Evolutionary conservation across 306 rosid genomes (phyloP).

Genomic region (Prunus mume): DNA sequence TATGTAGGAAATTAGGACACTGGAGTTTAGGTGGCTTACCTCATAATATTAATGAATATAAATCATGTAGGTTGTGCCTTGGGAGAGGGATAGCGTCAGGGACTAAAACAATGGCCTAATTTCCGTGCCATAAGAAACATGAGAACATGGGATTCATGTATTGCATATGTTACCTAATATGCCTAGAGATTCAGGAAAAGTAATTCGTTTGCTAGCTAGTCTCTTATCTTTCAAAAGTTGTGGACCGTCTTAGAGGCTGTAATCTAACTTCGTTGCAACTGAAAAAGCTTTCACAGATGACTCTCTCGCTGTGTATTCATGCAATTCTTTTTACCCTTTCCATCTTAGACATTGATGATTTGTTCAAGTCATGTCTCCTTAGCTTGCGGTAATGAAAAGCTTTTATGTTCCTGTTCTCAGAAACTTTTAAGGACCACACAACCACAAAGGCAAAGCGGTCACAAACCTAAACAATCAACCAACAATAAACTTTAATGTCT

Average conservation of each 20-base stretch:
- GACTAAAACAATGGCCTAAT: slow-evolving; percentile 5
- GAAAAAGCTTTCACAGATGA: not conserved
- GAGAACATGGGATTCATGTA: not conserved
- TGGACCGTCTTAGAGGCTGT: not conserved
- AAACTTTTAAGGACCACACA: no score
- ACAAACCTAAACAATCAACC: not conserved
- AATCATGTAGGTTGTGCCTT: not conserved
- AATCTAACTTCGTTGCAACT: no score
- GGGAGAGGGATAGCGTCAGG: slow-evolving; percentile 3
- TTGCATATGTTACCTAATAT: not conserved
- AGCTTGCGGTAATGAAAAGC: not conserved
- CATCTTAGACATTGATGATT: not conserved
- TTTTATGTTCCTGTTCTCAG: not conserved
- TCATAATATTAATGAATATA: not conserved
- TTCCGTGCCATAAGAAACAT: not conserved
- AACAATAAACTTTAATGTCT: not conserved
- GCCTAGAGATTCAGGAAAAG: not conserved
- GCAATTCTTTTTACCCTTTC: not conserved
- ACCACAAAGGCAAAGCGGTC: not conserved
- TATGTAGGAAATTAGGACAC: not conserved
- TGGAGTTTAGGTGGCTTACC: not conserved
- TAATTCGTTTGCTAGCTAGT: not conserved
- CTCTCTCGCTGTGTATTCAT: no score
- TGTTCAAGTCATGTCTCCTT: not conserved
- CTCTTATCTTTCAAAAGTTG: not conserved